These are phyloP conservation scores for Tylopilus plumbeoviolaceoides DNA, from an alignment of 768 basidiomycete species.

Conservation along the genomic window DNA sequence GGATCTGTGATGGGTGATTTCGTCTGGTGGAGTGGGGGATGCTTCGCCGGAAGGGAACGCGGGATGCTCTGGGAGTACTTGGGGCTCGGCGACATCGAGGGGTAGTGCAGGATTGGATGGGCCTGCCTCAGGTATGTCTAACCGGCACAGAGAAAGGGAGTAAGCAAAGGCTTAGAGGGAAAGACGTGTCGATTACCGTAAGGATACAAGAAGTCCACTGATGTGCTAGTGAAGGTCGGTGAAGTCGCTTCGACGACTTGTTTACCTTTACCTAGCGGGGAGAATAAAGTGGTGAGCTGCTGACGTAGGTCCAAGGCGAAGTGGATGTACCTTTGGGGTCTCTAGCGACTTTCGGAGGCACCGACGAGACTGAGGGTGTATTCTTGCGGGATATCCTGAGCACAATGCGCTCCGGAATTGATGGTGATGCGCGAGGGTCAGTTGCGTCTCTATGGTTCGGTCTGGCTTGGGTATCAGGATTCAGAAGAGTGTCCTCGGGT, in stretches of 20 bases:
- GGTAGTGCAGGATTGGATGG: not conserved
- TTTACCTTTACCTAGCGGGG: slow-evolving; percentile 5
- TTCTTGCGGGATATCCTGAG: not conserved
- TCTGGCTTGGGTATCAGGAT: not conserved
- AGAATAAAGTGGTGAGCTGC: not conserved
- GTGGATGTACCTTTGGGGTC: slow-evolving; percentile 7
- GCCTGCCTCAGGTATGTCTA: slow-evolving; percentile 9
- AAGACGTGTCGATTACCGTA: slow-evolving; percentile 3
- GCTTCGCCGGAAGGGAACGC: not conserved
- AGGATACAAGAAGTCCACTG: slow-evolving; percentile 9
- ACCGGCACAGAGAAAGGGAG: not conserved
- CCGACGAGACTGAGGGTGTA: not conserved
- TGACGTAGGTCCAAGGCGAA: not conserved
- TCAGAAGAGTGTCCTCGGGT: slow-evolving; percentile 2
- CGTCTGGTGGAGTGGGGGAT: not conserved
- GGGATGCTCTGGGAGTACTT: not conserved
- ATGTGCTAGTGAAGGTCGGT: slow-evolving; percentile 4
- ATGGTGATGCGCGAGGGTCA: slow-evolving; percentile 5
- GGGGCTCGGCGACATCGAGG: not conserved
- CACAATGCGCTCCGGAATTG: not conserved
- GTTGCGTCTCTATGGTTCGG: slow-evolving; percentile 1
- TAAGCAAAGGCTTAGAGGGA: not conserved
- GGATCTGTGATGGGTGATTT: not conserved
- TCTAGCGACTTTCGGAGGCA: not conserved
- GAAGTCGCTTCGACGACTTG: not conserved